Evolutionary conservation across 2,329 filamentous ascomycete species (phyloP).

Genomic region (Ramularia endophylla): DNA sequence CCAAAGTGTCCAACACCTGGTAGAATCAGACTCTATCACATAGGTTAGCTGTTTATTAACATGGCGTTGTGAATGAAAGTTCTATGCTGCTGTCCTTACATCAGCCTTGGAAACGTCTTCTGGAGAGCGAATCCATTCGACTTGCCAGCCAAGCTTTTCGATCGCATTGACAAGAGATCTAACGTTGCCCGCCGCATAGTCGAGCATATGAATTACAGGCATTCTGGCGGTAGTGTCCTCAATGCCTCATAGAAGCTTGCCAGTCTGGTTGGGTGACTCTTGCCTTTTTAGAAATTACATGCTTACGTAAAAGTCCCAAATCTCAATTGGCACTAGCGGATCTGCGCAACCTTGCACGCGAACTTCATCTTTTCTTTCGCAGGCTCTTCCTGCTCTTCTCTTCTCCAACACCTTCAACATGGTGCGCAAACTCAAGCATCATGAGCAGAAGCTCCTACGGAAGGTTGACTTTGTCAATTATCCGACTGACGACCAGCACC

Average conservation of each 20-base stretch:
- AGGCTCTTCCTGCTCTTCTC: not conserved
- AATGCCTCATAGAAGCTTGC: no score
- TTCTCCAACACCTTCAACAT: slow-evolving; percentile 47
- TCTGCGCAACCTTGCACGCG: slow-evolving; percentile 1
- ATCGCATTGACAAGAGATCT: slow-evolving; percentile 96
- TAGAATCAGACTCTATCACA: slow-evolving; percentile 77
- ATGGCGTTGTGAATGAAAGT: slow-evolving; percentile 15
- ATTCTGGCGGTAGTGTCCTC: slow-evolving; percentile 38
- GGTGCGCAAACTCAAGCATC: slow-evolving; percentile 94
- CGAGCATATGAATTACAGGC: slow-evolving; percentile 71
- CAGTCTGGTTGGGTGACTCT: no score
- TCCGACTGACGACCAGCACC: slow-evolving; percentile 79
- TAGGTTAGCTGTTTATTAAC: no score
- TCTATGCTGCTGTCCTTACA: slow-evolving; percentile 55
- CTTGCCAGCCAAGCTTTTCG: slow-evolving; percentile 86
- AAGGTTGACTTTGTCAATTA: slow-evolving; percentile 87
- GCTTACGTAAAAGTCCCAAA: no score
- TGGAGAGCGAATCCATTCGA: slow-evolving; percentile 85
- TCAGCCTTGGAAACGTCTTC: slow-evolving; percentile 80
- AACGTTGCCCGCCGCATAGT: slow-evolving; percentile 96
- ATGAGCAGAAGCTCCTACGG: slow-evolving; percentile 88
- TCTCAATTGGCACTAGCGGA: not conserved
- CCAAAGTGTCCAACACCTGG: slow-evolving; percentile 97
- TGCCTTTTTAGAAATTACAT: no score
- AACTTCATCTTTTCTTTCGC: not conserved